Evolutionary conservation across 208 protist genomes (phyloP).

Genomic region (Endotrypanum monterogeii): DNA sequence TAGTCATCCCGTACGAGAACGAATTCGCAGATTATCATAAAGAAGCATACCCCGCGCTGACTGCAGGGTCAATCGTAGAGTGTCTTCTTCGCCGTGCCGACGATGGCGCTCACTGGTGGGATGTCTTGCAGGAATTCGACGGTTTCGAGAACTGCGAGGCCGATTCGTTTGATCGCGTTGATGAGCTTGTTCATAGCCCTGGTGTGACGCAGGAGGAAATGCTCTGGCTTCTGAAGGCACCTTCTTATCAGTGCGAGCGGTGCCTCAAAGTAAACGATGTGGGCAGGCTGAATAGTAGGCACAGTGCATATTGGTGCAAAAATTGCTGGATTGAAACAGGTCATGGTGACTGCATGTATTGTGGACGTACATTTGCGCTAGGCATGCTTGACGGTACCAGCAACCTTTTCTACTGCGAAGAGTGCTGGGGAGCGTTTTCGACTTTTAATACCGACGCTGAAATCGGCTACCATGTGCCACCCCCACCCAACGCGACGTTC

Average conservation of each 20-base stretch:
- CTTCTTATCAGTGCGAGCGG: slow-evolving; percentile 66
- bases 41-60: slow-evolving; percentile 51
- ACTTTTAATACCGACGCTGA: slow-evolving; percentile 63
- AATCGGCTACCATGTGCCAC: slow-evolving; percentile 75
- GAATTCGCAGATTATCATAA: slow-evolving; percentile 72
- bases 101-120: slow-evolving; percentile 89
- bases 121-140: slow-evolving; percentile 59
- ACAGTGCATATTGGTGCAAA: slow-evolving; percentile 81
- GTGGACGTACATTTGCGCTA: slow-evolving; percentile 51
- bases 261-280: slow-evolving; percentile 79
- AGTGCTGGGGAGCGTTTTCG: slow-evolving; percentile 78
- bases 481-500: slow-evolving; percentile 72
- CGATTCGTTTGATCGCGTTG: slow-evolving; percentile 45
- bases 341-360: slow-evolving; percentile 85
- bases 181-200: slow-evolving; percentile 73
- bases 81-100: slow-evolving; percentile 66
- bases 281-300: slow-evolving; percentile 50
- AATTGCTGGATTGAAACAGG: slow-evolving; percentile 83
- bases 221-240: slow-evolving; percentile 67
- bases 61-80: slow-evolving; percentile 48
- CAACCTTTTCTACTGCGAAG: slow-evolving; percentile 82
- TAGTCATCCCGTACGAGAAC: slow-evolving; percentile 52
- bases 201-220: slow-evolving; percentile 72
- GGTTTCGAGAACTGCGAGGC: slow-evolving; percentile 23
- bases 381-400: slow-evolving; percentile 66